Evolutionary conservation across 179 eudicot genomes (phyloP).

Genomic region (Silene coronaria): DNA sequence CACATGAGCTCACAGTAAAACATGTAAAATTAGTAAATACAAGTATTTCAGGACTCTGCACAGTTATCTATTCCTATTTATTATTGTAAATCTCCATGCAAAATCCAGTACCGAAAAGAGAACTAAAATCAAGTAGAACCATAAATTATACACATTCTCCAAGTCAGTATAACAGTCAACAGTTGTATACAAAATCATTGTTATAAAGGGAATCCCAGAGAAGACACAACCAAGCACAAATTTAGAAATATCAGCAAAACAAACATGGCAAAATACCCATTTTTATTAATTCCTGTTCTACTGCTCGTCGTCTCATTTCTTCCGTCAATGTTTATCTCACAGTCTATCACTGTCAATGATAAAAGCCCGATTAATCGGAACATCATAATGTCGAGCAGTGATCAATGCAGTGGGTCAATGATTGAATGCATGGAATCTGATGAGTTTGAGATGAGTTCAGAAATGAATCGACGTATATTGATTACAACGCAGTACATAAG

Average conservation of each 20-base stretch:
- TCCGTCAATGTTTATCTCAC: neutral
- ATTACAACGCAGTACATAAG: conserved; percentile 16
- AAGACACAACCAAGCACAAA: neutral
- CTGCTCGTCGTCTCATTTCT: conserved; percentile 12
- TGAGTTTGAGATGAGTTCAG: conserved; percentile 26
- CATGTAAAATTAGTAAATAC: neutral
- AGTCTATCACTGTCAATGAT: neutral
- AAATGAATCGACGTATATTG: conserved; percentile 24
- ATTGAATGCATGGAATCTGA: conserved; percentile 6
- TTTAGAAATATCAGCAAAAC: neutral
- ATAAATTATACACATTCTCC: neutral
- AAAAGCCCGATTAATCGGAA: neutral
- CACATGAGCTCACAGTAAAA: conserved; percentile 12
- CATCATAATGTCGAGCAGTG: neutral
- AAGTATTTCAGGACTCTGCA: no score
- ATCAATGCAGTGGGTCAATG: conserved; percentile 19
- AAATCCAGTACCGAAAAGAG: neutral
- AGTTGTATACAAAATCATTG: neutral
- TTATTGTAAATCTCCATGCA: conserved; percentile 18
- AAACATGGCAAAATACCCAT: neutral
- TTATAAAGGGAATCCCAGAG: neutral
- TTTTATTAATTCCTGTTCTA: conserved; percentile 13
- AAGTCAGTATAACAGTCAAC: neutral
- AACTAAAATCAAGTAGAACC: neutral
- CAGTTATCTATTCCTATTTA: neutral